Base-by-base conservation (phyloP, 2,329 filamentous ascomycete genomes). In the Sporothrix brasiliensis region DNA sequence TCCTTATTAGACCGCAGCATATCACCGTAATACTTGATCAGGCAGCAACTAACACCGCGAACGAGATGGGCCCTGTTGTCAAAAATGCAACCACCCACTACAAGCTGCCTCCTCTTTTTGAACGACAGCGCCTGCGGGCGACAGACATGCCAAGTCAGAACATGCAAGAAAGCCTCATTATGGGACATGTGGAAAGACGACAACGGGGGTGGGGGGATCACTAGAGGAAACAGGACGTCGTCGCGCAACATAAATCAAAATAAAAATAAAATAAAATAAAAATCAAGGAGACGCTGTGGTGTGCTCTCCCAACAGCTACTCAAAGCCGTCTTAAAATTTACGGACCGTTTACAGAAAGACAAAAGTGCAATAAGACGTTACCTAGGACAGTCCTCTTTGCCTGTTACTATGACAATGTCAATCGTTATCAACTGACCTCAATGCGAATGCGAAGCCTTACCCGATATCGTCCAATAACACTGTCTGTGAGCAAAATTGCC, bases 1-100 rank as follows among this genome's bases (percentile, higher is more conserved):
- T 39, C 63, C 27, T 66, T 52, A 52, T 39, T 16, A 21, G 47
- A 14, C 47, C 13, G 19, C 11, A 47, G 24, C 41, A 34, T 65
- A 53, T 52, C 54, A n/a, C 54, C n/a, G 54, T 44, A 7, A 7
- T 34, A 41, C 54, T 39, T 41, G 54, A 58, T 58, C 63, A 66
- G 63, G 63, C 63, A 66, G 44, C 63, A 66, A 66, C 63, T 52
- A 52, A 66, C 63, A 53, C 63, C 44, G 47, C 34, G 24, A 49
- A 5, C 11, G 13, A 49, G 49, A 52, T 4, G 21, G 34, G n/a
- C 6, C 56, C 47, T 39, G 27, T 27, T 50, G 63, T 66, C 63
- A 66, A 66, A 66, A 66, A 66, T 66, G 63, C 63, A 66, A 52
- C 47, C 63, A 50, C 19, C 63, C 44, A 39, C 30, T 34, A 39